phyloP scores from a whole-genome alignment of 345 rosid genomes.

The Eucalyptus fibrosa region DNA sequence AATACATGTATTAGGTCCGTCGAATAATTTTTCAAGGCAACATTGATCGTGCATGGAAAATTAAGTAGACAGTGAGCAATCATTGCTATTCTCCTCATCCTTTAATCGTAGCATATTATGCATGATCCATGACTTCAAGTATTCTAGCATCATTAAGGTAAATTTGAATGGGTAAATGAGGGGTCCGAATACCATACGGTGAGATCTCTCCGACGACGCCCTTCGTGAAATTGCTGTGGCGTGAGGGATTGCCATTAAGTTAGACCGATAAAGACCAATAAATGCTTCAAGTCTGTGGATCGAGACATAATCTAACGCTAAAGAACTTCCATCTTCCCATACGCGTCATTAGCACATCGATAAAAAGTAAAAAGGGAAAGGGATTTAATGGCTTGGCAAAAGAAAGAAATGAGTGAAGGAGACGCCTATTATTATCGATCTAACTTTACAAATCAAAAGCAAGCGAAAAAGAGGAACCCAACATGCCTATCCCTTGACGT shows the following conservation, averaged over 20 bases:
- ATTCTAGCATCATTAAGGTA: neutral
- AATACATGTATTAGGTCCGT: neutral
- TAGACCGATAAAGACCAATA: neutral
- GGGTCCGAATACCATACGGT: neutral
- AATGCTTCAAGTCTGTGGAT: neutral
- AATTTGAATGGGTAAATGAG: neutral
- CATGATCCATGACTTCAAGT: neutral
- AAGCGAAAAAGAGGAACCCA: slow-evolving; percentile 7
- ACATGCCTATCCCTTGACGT: slow-evolving; percentile 21
- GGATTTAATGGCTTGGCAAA: neutral
- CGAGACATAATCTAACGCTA: neutral
- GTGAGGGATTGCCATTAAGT: neutral
- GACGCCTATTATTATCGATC: neutral
- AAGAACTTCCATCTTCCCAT: neutral
- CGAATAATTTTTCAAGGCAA: neutral
- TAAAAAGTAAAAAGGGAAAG: neutral
- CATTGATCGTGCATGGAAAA: neutral
- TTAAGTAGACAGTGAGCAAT: neutral
- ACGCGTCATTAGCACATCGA: neutral
- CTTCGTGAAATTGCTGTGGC: neutral
- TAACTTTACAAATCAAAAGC: neutral
- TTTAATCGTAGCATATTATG: neutral
- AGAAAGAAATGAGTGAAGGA: neutral
- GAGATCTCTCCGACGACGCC: neutral
- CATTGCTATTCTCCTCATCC: neutral